A percentile compares a stretch with the other conserved stretches of the same genome.
Evolutionary conservation across 768 basidiomycete species (phyloP).

Genomic region (Kwoniella newhampshirensis): DNA sequence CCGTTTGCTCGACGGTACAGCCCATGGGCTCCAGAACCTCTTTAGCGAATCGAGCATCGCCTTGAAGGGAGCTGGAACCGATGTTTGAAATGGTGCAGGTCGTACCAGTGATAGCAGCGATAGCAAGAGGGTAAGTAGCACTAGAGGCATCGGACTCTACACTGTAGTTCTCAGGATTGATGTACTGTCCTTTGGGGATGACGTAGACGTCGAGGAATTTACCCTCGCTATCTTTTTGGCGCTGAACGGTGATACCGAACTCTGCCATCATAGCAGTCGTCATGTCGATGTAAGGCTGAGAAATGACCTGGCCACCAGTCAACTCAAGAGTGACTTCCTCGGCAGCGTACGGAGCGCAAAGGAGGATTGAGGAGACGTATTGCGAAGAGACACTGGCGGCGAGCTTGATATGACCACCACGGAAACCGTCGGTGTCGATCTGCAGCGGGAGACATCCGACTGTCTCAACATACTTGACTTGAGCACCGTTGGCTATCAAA

Average conservation of each 20-base stretch:
- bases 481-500: slow-evolving; percentile 73
- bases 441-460: slow-evolving; percentile 81
- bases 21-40: slow-evolving; percentile 94
- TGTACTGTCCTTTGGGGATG: slow-evolving; percentile 74
- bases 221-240: slow-evolving; percentile 66
- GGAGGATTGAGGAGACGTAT: slow-evolving; percentile 95
- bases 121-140: slow-evolving; percentile 94
- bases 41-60: slow-evolving; percentile 94
- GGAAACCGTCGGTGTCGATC: slow-evolving; percentile 67
- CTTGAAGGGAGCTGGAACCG: slow-evolving; percentile 84
- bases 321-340: slow-evolving; percentile 84
- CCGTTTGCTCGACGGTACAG: slow-evolving; percentile 83
- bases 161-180: slow-evolving; percentile 74
- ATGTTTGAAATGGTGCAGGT: slow-evolving; percentile 91
- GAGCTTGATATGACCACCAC: slow-evolving; percentile 77
- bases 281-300: slow-evolving; percentile 99
- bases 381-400: slow-evolving; percentile 95
- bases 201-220: slow-evolving; percentile 74
- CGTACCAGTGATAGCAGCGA: slow-evolving; percentile 97
- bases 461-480: slow-evolving; percentile 73
- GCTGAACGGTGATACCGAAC: slow-evolving; percentile 76
- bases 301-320: slow-evolving; percentile 91
- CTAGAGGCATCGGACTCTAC: slow-evolving; percentile 91
- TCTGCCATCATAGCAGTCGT: slow-evolving; percentile 96
- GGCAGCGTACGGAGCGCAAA: slow-evolving; percentile 89